Evolutionary conservation across 2,329 filamentous ascomycete genomes (phyloP), one percentile per base, ranked within the genome.

Genomic region (Neurospora sp.): DNA sequence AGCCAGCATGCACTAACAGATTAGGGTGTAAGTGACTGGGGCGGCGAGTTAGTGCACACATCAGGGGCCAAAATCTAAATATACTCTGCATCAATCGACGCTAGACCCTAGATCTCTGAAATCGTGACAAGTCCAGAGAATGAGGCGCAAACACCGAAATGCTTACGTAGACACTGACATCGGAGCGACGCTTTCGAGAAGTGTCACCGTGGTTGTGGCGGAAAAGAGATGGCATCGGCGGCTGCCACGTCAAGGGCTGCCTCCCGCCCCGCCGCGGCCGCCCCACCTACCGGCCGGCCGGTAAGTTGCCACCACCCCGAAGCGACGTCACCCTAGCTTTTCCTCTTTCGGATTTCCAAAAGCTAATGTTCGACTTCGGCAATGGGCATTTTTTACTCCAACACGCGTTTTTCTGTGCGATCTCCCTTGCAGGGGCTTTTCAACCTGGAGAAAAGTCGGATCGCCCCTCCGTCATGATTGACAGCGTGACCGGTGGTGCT

Each of bases 181-280:
- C 11, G 36, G 66, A 39, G 19, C 66, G 23, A 67, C 36, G 9
- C 36, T 40, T 67, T 67, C 66, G 66, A 67, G 36, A 67, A 19
- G 66, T 38, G 38, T 38, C 23, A 46, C 42, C 39, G 38, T 42
- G 39, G 67, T 23, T 68, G 28, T 68, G 38, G 28, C 42, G n/a
- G 43, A 58, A 38, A 52, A 62, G 19, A 62, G 52, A 62, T 33
- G 28, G 52, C 52, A 62, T 33, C 66, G 66, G 66, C 36, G 23
- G 42, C 39, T 58, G 67, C 42, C 67, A 68, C 67, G 67, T 68
- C 67, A 68, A 68, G 40, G 67, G 67, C 42, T 68, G 67, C 67
- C 67, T 68, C 67, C 67, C 43, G 67, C 42, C 33, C 23, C 42
- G 36, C 66, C n/a, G 66, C 36, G 66, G 36, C 66, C 10, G 66